Percentiles rank a stretch among this genome's conserved stretches.
phyloP scores from a whole-genome alignment of 495 filamentous ascomycete species.

The Aspergillus mulundensis region DNA sequence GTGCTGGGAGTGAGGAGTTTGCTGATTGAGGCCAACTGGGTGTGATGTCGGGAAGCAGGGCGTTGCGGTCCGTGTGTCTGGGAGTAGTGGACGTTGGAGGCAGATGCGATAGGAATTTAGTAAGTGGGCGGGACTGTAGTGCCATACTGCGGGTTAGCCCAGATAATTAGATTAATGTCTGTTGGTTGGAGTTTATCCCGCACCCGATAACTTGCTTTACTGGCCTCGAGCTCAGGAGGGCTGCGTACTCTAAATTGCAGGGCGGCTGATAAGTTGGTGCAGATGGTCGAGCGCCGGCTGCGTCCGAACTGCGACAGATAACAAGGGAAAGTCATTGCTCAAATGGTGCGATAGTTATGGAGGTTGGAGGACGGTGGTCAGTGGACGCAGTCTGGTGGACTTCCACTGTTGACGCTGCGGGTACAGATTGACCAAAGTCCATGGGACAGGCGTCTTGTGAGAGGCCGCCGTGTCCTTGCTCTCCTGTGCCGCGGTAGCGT shows the following conservation, averaged over 20 bases:
- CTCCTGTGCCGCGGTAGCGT: no score
- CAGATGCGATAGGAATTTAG: not conserved
- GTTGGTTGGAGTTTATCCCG: constrained; percentile 4
- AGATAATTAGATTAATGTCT: constrained; percentile 1
- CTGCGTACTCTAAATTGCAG: constrained; percentile 9
- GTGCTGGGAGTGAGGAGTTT: constrained; percentile 9
- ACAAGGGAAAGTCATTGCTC: constrained; percentile 15
- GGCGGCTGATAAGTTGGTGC: not conserved
- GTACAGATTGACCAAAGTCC: no score
- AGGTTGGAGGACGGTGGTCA: not conserved
- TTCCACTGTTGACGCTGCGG: no score
- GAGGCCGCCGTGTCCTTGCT: no score
- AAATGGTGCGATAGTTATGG: constrained; percentile 7
- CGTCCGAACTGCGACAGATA: constrained; percentile 8
- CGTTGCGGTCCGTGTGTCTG: constrained; percentile 14
- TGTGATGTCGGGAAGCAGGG: constrained; percentile 9
- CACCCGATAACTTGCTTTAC: constrained; percentile 1
- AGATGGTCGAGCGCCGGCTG: constrained; percentile 5
- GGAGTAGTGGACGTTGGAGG: constrained; percentile 9
- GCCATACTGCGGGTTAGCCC: constrained; percentile 8
- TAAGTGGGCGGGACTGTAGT: constrained; percentile 1
- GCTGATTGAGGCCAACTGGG: not conserved
- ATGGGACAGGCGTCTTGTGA: no score
- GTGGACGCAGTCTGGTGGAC: no score
- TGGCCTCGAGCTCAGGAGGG: constrained; percentile 4